Conservation (phyloP, 2,329 filamentous ascomycete species). For the Periconia sp. region DNA sequence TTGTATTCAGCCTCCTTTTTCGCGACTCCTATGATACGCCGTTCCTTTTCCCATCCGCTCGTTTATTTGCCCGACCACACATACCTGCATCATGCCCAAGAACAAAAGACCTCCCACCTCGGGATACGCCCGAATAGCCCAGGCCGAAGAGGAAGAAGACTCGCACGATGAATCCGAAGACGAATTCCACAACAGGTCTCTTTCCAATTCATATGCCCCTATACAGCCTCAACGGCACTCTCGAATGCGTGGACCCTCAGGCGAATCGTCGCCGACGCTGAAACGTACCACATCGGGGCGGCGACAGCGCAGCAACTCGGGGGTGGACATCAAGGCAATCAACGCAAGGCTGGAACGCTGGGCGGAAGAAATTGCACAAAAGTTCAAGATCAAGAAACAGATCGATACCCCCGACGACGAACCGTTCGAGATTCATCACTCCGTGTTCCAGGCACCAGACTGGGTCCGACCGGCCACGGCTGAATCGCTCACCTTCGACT, state of each 20-base stretch:
- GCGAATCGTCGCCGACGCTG: constrained; percentile 33
- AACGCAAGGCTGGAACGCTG: constrained; percentile 93
- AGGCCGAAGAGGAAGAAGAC: constrained; percentile 54
- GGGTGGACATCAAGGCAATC: constrained; percentile 97
- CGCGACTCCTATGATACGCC: no score
- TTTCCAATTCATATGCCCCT: constrained; percentile 47
- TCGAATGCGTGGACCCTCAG: constrained; percentile 46
- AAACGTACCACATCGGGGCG: constrained; percentile 34
- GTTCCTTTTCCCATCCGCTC: constrained; percentile 3
- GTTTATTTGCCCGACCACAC: constrained; percentile 13
- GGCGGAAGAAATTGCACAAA: constrained; percentile 96
- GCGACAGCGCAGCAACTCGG: constrained; percentile 73
- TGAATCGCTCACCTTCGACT: constrained; percentile 66
- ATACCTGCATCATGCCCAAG: constrained; percentile 33
- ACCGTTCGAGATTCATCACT: constrained; percentile 92
- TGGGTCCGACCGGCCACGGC: constrained; percentile 78
- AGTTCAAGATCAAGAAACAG: constrained; percentile 84
- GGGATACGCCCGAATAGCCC: constrained; percentile 55
- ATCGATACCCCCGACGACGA: constrained; percentile 76
- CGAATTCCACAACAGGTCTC: constrained; percentile 37
- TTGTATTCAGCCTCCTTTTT: no score
- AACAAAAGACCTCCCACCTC: constrained; percentile 47
- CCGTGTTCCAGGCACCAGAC: constrained; percentile 92
- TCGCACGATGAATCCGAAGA: constrained; percentile 44
- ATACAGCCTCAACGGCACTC: constrained; percentile 49